Base-by-base conservation (phyloP, 306 rosid species). In the Acmispon strigosus region DNA sequence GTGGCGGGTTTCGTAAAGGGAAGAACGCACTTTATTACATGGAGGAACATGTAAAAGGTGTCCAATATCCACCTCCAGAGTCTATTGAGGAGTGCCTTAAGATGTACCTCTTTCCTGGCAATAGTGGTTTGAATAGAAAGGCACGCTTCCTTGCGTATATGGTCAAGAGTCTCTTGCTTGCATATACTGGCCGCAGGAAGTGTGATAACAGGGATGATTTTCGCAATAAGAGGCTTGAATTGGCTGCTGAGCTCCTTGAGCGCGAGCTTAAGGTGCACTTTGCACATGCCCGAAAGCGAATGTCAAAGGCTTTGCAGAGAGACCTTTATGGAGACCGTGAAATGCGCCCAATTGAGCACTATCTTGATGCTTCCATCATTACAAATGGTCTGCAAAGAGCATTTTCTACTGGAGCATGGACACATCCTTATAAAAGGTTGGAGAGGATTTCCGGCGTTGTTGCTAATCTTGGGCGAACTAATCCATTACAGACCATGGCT, bases 361-460 rank as follows among this genome's bases (percentile, higher is more conserved):
- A 95, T 79, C 81, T 95, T 7, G 99, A 95, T 66, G 96, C 99
- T 43, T 89, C 99, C 44, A 87, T 95, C 61, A 87, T 95, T 45
- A 87, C 99, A 44, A 95, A 89, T 66, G 99, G 97, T 79, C 89
- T 95, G 47, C 86, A 93, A 49, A 77, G 99, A 74, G 99, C 99
- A 62, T 95, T 95, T 80, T 95, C 99, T 32, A 95, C 97, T 7
- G 97, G 99, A 54, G 96, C 97, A 10, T 95, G 99, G 99, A 72
- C 90, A n/a, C 99, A 95, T 82, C 86, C 96, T 11, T 91, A 78
- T 72, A 95, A 95, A 79, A 82, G 86, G 81, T 70, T 83, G 70
- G 99, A 91, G 80, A 91, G 99, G 83, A 91, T 86, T 56, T 87
- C 99, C 10, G 97, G 97, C 27, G 97, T 95, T 24, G 96, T 95